These are phyloP conservation scores for Trebouxia sp. DNA, from an alignment of 139 green algal species.

Conservation along the genomic window DNA sequence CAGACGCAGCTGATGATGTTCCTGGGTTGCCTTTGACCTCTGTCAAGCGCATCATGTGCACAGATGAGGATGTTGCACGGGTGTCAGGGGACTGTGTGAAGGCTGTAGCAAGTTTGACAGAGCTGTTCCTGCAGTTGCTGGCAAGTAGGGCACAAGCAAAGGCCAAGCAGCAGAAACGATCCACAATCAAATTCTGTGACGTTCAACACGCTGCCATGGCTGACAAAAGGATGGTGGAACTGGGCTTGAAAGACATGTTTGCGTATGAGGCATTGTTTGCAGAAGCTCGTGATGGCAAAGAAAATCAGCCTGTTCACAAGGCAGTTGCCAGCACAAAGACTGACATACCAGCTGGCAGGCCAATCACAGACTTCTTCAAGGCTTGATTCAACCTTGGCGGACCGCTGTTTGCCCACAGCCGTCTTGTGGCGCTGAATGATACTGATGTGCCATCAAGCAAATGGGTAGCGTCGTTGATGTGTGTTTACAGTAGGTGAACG, in stretches of 20 bases:
- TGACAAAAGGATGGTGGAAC: constrained; percentile 42
- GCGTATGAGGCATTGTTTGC: constrained; percentile 37
- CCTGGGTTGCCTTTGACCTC: constrained; percentile 51
- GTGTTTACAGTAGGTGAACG: background rate
- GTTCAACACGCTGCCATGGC: constrained; percentile 13
- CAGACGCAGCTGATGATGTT: background rate
- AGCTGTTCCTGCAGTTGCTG: constrained; percentile 57
- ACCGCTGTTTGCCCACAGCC: background rate
- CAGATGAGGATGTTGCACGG: constrained; percentile 59
- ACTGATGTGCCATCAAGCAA: background rate
- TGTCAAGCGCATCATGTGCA: constrained; percentile 60
- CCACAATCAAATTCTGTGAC: constrained; percentile 46
- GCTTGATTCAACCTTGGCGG: background rate
- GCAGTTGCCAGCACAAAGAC: background rate
- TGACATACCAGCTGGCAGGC: background rate
- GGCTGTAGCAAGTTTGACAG: constrained; percentile 45
- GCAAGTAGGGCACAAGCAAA: constrained; percentile 38
- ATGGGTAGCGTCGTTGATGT: background rate
- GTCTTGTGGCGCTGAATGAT: no score
- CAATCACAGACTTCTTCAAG: background rate
- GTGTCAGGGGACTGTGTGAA: constrained; percentile 52
- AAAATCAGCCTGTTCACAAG: background rate
- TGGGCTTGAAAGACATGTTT: constrained; percentile 43
- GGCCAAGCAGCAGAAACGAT: constrained; percentile 44
- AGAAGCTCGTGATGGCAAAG: constrained; percentile 19